Percentiles rank a stretch among this genome's conserved stretches.
These are phyloP conservation scores for Starmerella ratchasimensis DNA, from an alignment of 805 yeast species.

Conservation along the genomic window DNA sequence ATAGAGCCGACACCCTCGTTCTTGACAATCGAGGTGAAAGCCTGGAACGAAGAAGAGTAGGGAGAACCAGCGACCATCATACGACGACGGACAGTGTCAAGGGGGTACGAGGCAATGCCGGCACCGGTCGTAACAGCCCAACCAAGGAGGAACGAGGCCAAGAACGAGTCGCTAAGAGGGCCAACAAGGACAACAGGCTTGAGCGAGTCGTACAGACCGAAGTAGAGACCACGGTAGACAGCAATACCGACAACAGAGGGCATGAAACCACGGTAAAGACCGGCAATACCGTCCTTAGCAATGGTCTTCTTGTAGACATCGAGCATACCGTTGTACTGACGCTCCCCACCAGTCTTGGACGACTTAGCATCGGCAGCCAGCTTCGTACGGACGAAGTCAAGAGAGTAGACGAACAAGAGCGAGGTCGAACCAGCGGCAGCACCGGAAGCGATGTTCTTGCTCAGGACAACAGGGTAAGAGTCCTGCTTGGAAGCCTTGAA, in stretches of 20 bases:
- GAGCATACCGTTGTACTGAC: slow-evolving; percentile 89
- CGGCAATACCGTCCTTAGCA: slow-evolving; percentile 87
- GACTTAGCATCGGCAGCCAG: slow-evolving; percentile 88
- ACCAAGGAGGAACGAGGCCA: slow-evolving; percentile 85
- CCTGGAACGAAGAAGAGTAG: slow-evolving; percentile 84
- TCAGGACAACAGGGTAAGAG: slow-evolving; percentile 73
- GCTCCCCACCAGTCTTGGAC: slow-evolving; percentile 55
- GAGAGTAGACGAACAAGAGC: slow-evolving; percentile 77
- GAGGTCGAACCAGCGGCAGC: slow-evolving; percentile 94
- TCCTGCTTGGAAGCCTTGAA: slow-evolving; percentile 88
- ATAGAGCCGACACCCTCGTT: slow-evolving; percentile 80
- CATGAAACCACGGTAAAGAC: slow-evolving; percentile 96
- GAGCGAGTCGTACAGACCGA: slow-evolving; percentile 88
- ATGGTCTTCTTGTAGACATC: slow-evolving; percentile 90
- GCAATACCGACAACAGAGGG: slow-evolving; percentile 91
- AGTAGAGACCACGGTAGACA: slow-evolving; percentile 96
- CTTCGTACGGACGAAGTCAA: slow-evolving; percentile 95
- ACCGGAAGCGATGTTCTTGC: slow-evolving; percentile 95
- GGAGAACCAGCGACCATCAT: slow-evolving; percentile 98
- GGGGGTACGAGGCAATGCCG: slow-evolving; percentile 93
- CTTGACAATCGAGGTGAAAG: slow-evolving; percentile 75
- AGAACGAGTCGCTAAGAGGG: slow-evolving; percentile 77
- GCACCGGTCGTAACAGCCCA: slow-evolving; percentile 96
- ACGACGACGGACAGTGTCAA: slow-evolving; percentile 96
- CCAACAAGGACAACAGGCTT: slow-evolving; percentile 85